Evolutionary conservation across 306 rosid genomes (phyloP).

Genomic region (Datisca glomerata): DNA sequence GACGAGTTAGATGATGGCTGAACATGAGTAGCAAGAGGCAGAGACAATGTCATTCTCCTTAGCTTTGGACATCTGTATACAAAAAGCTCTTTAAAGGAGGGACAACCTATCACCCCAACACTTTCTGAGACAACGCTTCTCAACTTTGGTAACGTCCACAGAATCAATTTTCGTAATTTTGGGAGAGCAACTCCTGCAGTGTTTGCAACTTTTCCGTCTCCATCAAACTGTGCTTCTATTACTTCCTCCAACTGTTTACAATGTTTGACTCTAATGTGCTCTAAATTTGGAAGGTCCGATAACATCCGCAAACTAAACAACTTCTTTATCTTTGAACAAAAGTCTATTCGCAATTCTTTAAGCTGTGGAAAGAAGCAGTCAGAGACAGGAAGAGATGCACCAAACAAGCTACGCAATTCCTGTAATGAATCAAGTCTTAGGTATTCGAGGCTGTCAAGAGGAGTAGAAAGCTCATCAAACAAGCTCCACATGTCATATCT

Average conservation of each 20-base stretch:
- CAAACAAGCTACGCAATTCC: background rate
- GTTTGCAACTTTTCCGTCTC: background rate
- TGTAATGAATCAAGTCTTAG: background rate
- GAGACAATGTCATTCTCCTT: background rate
- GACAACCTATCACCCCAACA: background rate
- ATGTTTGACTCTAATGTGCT: background rate
- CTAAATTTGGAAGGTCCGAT: background rate
- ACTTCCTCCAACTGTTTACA: constrained; percentile 4
- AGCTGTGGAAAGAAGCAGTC: background rate
- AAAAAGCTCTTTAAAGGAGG: background rate
- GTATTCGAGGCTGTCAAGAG: background rate
- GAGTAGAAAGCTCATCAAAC: background rate
- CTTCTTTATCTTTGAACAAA: background rate
- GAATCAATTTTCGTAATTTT: background rate
- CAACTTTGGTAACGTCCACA: background rate
- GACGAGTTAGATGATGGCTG: too few species aligned
- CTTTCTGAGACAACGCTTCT: background rate
- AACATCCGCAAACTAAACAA: background rate
- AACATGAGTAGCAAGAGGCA: background rate
- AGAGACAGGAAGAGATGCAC: background rate
- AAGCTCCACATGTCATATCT: background rate
- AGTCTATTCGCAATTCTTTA: background rate
- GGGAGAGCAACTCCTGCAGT: background rate
- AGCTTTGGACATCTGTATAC: background rate
- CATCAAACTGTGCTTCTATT: background rate